Percentiles rank a stretch among this genome's conserved stretches.
Evolutionary conservation across 2,329 filamentous ascomycete species (phyloP).

Genomic region (Pestalotiopsis sp.): DNA sequence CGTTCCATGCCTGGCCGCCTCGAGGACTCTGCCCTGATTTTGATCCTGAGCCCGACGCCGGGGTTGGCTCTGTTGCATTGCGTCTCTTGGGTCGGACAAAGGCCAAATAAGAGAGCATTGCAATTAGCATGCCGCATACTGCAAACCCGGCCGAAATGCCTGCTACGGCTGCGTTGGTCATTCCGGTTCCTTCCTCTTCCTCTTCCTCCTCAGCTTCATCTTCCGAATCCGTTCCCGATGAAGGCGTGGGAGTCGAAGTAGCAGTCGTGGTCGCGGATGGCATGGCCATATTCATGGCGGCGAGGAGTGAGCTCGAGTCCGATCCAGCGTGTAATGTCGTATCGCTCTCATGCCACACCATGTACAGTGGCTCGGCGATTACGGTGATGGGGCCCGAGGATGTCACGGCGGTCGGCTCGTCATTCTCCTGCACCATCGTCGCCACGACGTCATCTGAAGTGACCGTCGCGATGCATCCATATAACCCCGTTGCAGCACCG

Average conservation of each 20-base stretch:
- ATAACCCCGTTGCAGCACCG: background rate
- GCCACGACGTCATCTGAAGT: background rate
- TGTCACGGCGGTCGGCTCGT: background rate
- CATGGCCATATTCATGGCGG: slow-evolving; percentile 9
- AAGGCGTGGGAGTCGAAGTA: background rate
- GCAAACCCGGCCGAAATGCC: slow-evolving; percentile 6
- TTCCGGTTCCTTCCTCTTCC: background rate
- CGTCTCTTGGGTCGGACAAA: slow-evolving; percentile 1
- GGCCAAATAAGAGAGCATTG: background rate
- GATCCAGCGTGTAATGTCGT: slow-evolving; percentile 5
- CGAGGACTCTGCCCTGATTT: background rate
- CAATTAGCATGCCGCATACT: slow-evolving; percentile 5
- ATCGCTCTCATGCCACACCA: slow-evolving; percentile 12
- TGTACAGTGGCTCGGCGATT: slow-evolving; percentile 12
- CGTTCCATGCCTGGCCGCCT: background rate
- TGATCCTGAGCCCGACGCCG: background rate
- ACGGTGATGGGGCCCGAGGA: slow-evolving; percentile 3
- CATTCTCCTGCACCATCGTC: slow-evolving; percentile 2
- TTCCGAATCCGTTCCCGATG: background rate
- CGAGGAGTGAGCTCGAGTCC: slow-evolving; percentile 10
- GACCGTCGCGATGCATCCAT: slow-evolving; percentile 4
- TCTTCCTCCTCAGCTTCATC: background rate
- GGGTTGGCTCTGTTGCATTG: background rate
- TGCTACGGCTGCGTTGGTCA: background rate
- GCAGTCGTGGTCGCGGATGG: background rate